Conservation (phyloP, 805 yeast species). For the Yamadazyma phyllophila region DNA sequence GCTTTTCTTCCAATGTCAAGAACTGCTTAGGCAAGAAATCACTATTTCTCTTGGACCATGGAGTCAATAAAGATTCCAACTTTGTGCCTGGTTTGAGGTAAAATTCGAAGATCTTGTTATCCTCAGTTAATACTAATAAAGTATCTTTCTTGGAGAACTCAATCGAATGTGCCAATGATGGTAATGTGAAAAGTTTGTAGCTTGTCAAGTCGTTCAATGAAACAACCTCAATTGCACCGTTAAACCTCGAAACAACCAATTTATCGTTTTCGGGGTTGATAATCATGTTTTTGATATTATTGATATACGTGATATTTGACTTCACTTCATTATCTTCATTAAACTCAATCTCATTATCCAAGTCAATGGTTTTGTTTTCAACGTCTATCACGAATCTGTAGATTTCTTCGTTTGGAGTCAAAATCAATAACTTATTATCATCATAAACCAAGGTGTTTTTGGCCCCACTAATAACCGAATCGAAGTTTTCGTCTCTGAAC, state of each 20-base stretch:
- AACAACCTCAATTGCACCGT: constrained; percentile 62
- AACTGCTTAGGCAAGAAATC: constrained; percentile 72
- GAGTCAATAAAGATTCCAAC: constrained; percentile 47
- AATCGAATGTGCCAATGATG: constrained; percentile 59
- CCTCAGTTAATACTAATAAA: constrained; percentile 66
- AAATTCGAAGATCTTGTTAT: constrained; percentile 74
- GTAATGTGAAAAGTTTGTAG: constrained; percentile 54
- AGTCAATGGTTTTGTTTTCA: constrained; percentile 31
- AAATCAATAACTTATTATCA: constrained; percentile 46
- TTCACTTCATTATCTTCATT: constrained; percentile 9
- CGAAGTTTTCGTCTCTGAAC: constrained; percentile 43
- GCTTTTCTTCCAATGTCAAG: constrained; percentile 56
- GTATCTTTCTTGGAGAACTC: constrained; percentile 52
- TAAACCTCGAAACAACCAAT: constrained; percentile 59
- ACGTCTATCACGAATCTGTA: constrained; percentile 37
- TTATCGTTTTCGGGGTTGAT: constrained; percentile 43
- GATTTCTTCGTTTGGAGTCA: constrained; percentile 63
- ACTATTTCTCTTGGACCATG: constrained; percentile 79
- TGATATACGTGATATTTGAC: constrained; percentile 36
- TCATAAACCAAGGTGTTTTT: constrained; percentile 47
- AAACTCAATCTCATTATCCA: constrained; percentile 44
- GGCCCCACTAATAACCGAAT: constrained; percentile 53
- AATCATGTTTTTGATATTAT: constrained; percentile 52
- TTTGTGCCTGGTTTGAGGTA: constrained; percentile 23
- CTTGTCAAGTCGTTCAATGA: constrained; percentile 26